Evolutionary conservation across 2,329 filamentous ascomycete genomes (phyloP), one percentile per base, ranked within the genome.

Genomic region (Elsinoe perseae): DNA sequence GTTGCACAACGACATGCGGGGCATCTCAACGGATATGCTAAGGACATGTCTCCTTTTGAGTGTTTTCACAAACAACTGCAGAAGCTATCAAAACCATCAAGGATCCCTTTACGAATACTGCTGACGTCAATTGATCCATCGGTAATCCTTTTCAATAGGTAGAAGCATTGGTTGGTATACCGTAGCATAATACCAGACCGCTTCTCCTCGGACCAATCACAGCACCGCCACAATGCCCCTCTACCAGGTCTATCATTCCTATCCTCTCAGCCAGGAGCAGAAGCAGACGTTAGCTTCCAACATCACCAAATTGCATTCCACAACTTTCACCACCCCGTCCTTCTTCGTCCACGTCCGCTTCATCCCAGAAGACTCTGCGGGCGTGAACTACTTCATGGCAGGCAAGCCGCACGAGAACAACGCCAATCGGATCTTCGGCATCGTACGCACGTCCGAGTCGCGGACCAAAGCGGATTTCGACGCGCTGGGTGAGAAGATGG

Each of bases 261-360:
- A 36, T 20, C 30, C 48, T 16, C 30, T 52, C 1, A 36, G 20
- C 16, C 32, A 34, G 30, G 28, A 34, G n/a, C 48, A 52, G 18
- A 52, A 52, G 21, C 48, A 52, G 12, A 23, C 16, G 8, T 30
- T 52, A 9, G 48, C 48, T 9, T 18, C 28, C 9, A 23, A 16
- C 20, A 32, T 52, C 32, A 52, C 48, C 28, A 52, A 34, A 16
- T 30, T 52, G 16, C 48, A 52, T 16, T 14, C 25, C 28, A 52
- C 48, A 20, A 52, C 28, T 12, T 52, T 52, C 30, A 52, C 48
- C 20, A 52, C 48, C 10, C 48, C 48, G 1, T 52, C 48, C 16
- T 52, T 52, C 48, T 52, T 52, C 28, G 48, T 52, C 18, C 48
- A 52, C 10, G 48, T 52, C 6, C 28, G 32, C 28, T 52, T 52